Conservation (phyloP, 495 filamentous ascomycete genomes). For the Oidiodendron maius region DNA sequence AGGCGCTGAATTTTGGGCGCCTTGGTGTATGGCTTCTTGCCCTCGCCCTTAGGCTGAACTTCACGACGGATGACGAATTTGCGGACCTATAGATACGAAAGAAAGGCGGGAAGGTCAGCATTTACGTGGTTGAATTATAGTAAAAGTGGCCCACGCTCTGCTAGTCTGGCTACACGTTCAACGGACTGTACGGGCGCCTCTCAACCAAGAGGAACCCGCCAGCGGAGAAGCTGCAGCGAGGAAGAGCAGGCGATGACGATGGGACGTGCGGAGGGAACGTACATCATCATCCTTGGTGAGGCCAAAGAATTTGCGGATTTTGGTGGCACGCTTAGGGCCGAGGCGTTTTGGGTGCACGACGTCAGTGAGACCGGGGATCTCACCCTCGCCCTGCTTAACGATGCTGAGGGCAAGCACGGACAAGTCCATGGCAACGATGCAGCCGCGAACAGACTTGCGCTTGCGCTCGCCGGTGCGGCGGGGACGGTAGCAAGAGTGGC, state of each 20-base stretch:
- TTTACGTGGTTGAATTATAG: not conserved
- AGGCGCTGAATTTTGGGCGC: slow-evolving; percentile 98
- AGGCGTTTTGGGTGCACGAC: slow-evolving; percentile 95
- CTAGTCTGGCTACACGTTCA: not conserved
- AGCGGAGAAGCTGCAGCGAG: slow-evolving; percentile 11
- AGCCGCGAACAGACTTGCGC: slow-evolving; percentile 96
- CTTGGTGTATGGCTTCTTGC: slow-evolving; percentile 98
- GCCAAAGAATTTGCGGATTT: slow-evolving; percentile 98
- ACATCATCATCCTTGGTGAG: slow-evolving; percentile 99
- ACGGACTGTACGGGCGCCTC: not conserved
- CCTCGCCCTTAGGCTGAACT: slow-evolving; percentile 89
- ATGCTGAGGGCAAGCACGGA: slow-evolving; percentile 87
- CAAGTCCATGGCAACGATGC: slow-evolving; percentile 93
- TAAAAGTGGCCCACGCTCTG: slow-evolving; percentile 24
- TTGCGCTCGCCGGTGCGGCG: slow-evolving; percentile 97
- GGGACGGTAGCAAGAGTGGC: slow-evolving; percentile 96
- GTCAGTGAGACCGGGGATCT: slow-evolving; percentile 94
- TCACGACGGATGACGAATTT: slow-evolving; percentile 99
- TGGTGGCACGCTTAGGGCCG: slow-evolving; percentile 97
- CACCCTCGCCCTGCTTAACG: slow-evolving; percentile 93
- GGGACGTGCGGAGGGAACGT: slow-evolving; percentile 46
- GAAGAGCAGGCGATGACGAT: slow-evolving; percentile 46
- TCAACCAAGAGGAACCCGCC: not conserved
- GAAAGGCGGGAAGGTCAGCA: slow-evolving; percentile 22
- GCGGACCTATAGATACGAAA: slow-evolving; percentile 55